These are phyloP conservation scores for Aspergillus coremiiformis DNA, from an alignment of 495 filamentous ascomycete species.

Conservation along the genomic window DNA sequence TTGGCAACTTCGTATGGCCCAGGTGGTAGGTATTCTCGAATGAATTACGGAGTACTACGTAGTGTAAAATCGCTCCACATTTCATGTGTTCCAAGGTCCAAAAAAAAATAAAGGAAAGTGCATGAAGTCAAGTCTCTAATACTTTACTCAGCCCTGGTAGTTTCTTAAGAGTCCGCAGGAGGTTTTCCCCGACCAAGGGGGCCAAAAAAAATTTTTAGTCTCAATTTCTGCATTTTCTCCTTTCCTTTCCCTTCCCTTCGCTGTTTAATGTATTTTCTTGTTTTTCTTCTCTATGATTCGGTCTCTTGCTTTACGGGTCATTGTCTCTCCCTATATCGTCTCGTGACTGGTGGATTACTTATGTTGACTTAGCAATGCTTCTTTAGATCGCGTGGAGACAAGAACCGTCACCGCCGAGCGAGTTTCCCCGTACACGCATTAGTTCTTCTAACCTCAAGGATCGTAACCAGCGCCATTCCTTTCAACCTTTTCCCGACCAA, in stretches of 20 bases:
- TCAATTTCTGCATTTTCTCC: not conserved
- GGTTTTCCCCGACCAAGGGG: not conserved
- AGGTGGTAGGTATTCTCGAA: too few species aligned
- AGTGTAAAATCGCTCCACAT: too few species aligned
- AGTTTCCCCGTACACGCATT: conserved; percentile 7
- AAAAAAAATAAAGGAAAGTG: too few species aligned
- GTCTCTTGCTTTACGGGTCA: not conserved
- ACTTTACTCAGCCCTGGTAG: too few species aligned
- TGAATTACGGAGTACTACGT: too few species aligned
- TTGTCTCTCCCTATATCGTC: not conserved
- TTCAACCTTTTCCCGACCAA: too few species aligned
- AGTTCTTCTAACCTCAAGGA: not conserved
- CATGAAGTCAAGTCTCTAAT: too few species aligned
- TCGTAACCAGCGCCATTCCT: not conserved
- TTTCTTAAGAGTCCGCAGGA: too few species aligned
- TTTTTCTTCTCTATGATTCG: not conserved
- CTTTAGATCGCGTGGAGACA: conserved; percentile 3
- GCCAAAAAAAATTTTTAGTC: not conserved
- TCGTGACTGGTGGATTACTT: not conserved
- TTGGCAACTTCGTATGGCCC: not conserved
- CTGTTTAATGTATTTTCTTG: not conserved
- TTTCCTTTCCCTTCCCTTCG: not conserved
- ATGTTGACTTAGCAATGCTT: conserved; percentile 10
- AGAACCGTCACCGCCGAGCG: conserved; percentile 7
- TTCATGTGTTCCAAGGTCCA: too few species aligned